Percentiles rank a stretch among this genome's conserved stretches.
These are phyloP conservation scores for Fraxinus latifolia DNA, from an alignment of 305 asterid species.

Conservation along the genomic window DNA sequence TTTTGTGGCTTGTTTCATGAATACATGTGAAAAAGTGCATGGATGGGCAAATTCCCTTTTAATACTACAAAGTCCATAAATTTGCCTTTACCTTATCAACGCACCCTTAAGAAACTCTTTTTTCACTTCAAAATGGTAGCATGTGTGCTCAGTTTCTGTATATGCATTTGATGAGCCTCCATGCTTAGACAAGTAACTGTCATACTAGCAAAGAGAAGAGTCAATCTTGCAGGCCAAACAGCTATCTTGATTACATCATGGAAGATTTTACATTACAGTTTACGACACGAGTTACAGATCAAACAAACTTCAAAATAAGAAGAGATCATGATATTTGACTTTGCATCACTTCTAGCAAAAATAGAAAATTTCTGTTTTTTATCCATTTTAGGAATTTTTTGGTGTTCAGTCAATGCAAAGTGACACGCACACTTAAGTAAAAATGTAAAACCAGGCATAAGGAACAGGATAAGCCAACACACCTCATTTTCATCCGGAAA, in stretches of 20 bases:
- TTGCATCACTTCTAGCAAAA: not conserved
- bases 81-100: slow-evolving; percentile 58
- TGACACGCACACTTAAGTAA: slow-evolving; percentile 7
- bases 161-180: slow-evolving; percentile 99
- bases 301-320: slow-evolving; percentile 11
- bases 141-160: slow-evolving; percentile 94
- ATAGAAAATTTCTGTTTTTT: not conserved
- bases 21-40: not conserved
- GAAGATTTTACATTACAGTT: slow-evolving; percentile 17
- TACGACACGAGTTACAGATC: slow-evolving; percentile 10
- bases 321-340: slow-evolving; percentile 14
- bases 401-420: slow-evolving; percentile 12
- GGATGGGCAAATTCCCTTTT: not conserved
- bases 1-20: slow-evolving; percentile 5
- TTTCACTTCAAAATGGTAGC: slow-evolving; percentile 95
- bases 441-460: slow-evolving; percentile 10
- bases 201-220: slow-evolving; percentile 68
- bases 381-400: not conserved
- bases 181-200: slow-evolving; percentile 91
- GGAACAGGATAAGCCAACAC: slow-evolving; percentile 26
- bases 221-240: slow-evolving; percentile 31
- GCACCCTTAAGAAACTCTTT: slow-evolving; percentile 90
- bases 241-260: slow-evolving; percentile 18
- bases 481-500: slow-evolving; percentile 99
- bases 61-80: not conserved